Percentiles rank a stretch among this genome's conserved stretches.
These are phyloP conservation scores for Fusarium multiceps DNA, from an alignment of 2,329 filamentous ascomycete genomes.

Conservation along the genomic window DNA sequence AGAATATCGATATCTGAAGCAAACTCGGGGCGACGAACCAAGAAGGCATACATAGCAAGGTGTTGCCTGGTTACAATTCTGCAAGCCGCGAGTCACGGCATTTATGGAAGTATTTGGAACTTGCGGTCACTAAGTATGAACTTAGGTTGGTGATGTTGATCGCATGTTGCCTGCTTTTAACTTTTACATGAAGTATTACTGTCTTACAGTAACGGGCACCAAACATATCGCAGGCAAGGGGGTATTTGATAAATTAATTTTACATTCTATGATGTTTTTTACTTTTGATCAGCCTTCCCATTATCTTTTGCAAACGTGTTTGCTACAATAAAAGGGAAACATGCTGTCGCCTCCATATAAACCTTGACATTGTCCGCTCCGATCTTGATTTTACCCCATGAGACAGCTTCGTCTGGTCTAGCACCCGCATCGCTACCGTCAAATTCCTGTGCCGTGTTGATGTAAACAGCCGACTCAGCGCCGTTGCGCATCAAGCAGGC, in stretches of 20 bases:
- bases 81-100: background rate
- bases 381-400: conserved; percentile 97
- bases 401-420: conserved; percentile 94
- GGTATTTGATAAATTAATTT: background rate
- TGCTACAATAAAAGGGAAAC: conserved; percentile 74
- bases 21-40: background rate
- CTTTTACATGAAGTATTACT: background rate
- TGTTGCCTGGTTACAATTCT: background rate
- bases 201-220: background rate
- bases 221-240: background rate
- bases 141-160: background rate
- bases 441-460: conserved; percentile 97
- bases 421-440: conserved; percentile 97
- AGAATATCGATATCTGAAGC: background rate
- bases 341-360: conserved; percentile 72
- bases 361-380: conserved; percentile 90
- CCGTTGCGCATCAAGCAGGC: conserved; percentile 98
- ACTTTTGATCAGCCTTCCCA: conserved; percentile 28
- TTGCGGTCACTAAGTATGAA: background rate
- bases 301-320: conserved; percentile 72
- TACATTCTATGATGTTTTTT: conserved; percentile 1
- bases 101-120: background rate
- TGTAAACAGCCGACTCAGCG: conserved; percentile 95
- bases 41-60: background rate
- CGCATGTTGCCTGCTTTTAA: background rate